Conservation (phyloP, 208 protist species). For the Trypanosoma theileri region DNA sequence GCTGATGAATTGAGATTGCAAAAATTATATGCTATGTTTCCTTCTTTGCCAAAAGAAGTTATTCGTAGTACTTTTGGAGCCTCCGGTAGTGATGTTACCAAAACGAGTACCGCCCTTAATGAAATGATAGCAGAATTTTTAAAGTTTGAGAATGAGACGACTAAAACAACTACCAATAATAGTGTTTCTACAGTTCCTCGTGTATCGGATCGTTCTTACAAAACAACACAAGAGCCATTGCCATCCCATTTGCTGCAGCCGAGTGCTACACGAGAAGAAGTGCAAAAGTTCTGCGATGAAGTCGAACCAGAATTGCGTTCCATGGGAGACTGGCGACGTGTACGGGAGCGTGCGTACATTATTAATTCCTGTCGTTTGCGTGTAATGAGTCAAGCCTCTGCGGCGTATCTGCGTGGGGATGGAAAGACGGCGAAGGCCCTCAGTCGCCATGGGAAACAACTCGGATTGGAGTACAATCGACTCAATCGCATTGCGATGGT, state of each 20-base stretch:
- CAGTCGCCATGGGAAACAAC: constrained; percentile 49
- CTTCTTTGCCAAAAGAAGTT: constrained; percentile 42
- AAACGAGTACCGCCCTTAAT: constrained; percentile 48
- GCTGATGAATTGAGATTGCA: constrained; percentile 45
- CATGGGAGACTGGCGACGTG: constrained; percentile 76
- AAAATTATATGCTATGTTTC: constrained; percentile 61
- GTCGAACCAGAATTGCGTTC: constrained; percentile 43
- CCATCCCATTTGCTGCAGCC: constrained; percentile 3
- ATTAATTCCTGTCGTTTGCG: constrained; percentile 62
- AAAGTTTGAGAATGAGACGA: not conserved
- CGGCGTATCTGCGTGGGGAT: constrained; percentile 58
- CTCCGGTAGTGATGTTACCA: constrained; percentile 30
- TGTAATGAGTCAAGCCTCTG: constrained; percentile 51
- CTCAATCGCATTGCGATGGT: constrained; percentile 86
- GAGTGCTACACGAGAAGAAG: constrained; percentile 30
- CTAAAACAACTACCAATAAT: not conserved
- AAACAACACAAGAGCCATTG: not conserved
- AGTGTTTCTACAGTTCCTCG: not conserved
- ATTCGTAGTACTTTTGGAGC: constrained; percentile 50
- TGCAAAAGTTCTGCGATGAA: constrained; percentile 34
- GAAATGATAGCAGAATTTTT: constrained; percentile 49
- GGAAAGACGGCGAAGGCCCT: constrained; percentile 54
- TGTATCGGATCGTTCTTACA: not conserved
- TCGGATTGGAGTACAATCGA: constrained; percentile 64
- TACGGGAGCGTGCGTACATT: constrained; percentile 63